Evolutionary conservation across 345 rosid species (phyloP), one percentile per base, ranked within the genome.

Genomic region (Eucalyptus tenuipes): DNA sequence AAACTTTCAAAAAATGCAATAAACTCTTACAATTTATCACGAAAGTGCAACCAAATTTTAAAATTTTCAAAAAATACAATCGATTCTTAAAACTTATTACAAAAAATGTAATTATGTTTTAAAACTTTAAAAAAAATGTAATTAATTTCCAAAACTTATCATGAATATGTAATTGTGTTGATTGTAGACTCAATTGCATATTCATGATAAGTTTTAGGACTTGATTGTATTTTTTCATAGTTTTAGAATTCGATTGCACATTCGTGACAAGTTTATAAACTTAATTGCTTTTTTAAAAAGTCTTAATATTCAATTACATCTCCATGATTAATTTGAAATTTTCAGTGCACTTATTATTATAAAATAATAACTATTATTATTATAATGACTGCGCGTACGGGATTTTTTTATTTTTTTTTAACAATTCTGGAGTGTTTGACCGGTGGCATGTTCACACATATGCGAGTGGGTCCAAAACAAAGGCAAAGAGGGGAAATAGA

Each of bases 201-300:
- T 22, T 55, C 6, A 10, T 24, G 0, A 55, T 24, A 55, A 55
- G 2, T 10, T 24, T 55, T 24, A 8, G 0, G 6, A 24, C 0
- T 55, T 24, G 0, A 55, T 10, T 55, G 0, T 52, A 52, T 1
- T 18, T 52, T 50, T 52, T 52, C 0, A 0, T 52, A 52, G 0
- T 18, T 52, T 52, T 18, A 52, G 1, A 52, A 52, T 55, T 55
- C 1, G 20, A 55, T 55, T 55, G 3, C 13, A 24, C 1, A 3
- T 22, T 24, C 1, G 3, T 55, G 1, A 24, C 6, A 55, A 24
- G 61, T 55, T 55, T 55, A 4, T 55, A 3, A 24, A 55, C 1
- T 55, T 24, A 10, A 55, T 55, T 52, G 1, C 2, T 52, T 8
- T 52, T 3, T 17, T 3, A 15, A 1, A 17, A 15, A 52, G 2